phyloP scores from a whole-genome alignment of 1,284 basidiomycete genomes.

The Boletus smithii region DNA sequence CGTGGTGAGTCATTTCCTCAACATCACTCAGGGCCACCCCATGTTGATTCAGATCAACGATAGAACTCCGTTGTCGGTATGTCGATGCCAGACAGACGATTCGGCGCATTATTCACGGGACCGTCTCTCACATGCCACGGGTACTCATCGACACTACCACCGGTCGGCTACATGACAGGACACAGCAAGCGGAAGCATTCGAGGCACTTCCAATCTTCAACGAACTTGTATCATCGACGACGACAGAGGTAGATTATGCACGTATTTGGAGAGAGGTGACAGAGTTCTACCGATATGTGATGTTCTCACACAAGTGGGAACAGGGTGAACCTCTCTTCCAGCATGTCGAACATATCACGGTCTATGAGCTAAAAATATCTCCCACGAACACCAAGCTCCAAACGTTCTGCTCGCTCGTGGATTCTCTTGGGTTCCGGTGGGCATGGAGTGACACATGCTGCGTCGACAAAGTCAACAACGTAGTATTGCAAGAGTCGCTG shows the following conservation, averaged over 20 bases:
- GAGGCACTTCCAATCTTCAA: background rate
- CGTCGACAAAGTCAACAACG: background rate
- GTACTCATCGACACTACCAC: conserved; percentile 1
- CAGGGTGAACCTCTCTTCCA: conserved; percentile 5
- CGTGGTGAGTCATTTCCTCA: background rate
- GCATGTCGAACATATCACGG: background rate
- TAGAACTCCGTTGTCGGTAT: conserved; percentile 1
- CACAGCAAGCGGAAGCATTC: background rate
- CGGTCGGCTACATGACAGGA: background rate
- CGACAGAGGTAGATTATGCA: background rate
- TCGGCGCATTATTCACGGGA: background rate
- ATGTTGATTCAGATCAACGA: background rate
- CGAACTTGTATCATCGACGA: background rate
- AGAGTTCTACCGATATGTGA: background rate
- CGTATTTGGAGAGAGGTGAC: background rate
- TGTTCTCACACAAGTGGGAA: conserved; percentile 19
- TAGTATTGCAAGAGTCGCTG: conserved; percentile 7
- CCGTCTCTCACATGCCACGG: background rate
- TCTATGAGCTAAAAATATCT: conserved; percentile 2
- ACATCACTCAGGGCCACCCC: too few relatives aligned
- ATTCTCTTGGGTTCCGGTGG: background rate
- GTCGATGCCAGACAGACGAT: background rate
- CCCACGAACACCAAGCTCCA: background rate
- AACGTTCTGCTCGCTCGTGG: conserved; percentile 2
- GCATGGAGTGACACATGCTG: conserved; percentile 13